Base-by-base conservation (phyloP, 495 filamentous ascomycete species). In the Annulohypoxylon moriforme region DNA sequence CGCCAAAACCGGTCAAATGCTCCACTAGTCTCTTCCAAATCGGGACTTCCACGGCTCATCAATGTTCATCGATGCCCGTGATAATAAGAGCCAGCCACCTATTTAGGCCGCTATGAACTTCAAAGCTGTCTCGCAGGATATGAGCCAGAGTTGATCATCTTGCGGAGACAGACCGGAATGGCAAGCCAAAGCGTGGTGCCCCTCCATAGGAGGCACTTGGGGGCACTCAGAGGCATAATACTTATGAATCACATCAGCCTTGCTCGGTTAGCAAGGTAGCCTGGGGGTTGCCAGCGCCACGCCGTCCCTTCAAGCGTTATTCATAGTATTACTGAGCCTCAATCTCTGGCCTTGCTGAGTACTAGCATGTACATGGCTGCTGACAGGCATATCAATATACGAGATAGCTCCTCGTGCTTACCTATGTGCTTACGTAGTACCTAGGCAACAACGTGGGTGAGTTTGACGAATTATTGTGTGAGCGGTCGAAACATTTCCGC, bases 1-100 rank as follows among this genome's bases (percentile, higher is more conserved):
- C 60, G 46, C 73, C 70, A 57, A 71, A 76, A 64, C 16, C 18
- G 50, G 70, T 27, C 59, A 67, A 56, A 47, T 63, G 18, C 67
- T 68, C 70, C 67, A 73, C 67, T 62, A 64, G 58, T 52, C 58
- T 33, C 62, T 25, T 73, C 73, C 74, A 60, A 74, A 71, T 71
- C 40, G 61, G 65, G 68, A 66, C 13, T 52, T 65, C 31, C 22
- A 64, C 46, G 62, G 65, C 33, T 65, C 38, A 68, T 67, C 52
- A 52, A 64, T 55, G 55, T 47, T 40, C 33, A 63, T 63, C 60
- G n/a, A 68, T 65, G 72, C 64, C 62, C 62, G 50, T 64, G 69
- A 72, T 72, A 42, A 59, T 50, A 49, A 47, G 34, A 57, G 13
- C 61, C 49, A 57, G 53, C 60, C 60, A 65, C 61, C 56, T 56